A percentile compares a stretch with the other conserved stretches of the same genome.
These are phyloP conservation scores for Sungouiella blattae DNA, from an alignment of 805 yeast genomes.

Conservation along the genomic window DNA sequence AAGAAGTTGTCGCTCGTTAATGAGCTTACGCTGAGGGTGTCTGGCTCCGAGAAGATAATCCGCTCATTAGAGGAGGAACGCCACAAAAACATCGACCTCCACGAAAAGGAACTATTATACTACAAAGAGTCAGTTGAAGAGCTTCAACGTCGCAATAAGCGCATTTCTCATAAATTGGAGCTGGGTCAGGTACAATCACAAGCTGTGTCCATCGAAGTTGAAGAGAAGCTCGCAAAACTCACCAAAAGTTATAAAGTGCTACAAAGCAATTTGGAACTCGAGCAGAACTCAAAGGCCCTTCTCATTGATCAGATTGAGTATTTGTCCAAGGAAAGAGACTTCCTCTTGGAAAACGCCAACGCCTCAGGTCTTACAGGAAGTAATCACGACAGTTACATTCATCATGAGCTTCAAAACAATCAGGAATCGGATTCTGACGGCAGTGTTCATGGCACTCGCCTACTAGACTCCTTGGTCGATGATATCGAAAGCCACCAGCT, in stretches of 20 bases:
- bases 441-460: slow-evolving; percentile 18
- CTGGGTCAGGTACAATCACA: slow-evolving; percentile 5
- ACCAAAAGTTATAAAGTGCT: slow-evolving; percentile 37
- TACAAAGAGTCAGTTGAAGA: slow-evolving; percentile 34
- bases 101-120: slow-evolving; percentile 25
- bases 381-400: slow-evolving; percentile 3
- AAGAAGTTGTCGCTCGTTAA: slow-evolving; percentile 21
- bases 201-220: slow-evolving; percentile 5
- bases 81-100: slow-evolving; percentile 23
- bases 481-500: slow-evolving; percentile 13
- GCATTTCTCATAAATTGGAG: slow-evolving; percentile 19
- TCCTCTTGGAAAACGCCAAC: slow-evolving; percentile 8
- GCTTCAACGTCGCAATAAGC: slow-evolving; percentile 19
- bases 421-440: slow-evolving; percentile 19
- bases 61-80: slow-evolving; percentile 28
- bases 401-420: slow-evolving; percentile 2
- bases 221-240: slow-evolving; percentile 27
- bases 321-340: slow-evolving; percentile 34
- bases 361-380: slow-evolving; percentile 1
- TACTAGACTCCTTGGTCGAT: slow-evolving; percentile 22
- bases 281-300: slow-evolving; percentile 47
- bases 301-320: slow-evolving; percentile 54
- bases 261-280: slow-evolving; percentile 50
- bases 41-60: slow-evolving; percentile 25
- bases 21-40: slow-evolving; percentile 25